Percentiles rank a stretch among this genome's conserved stretches.
Evolutionary conservation across 2,329 filamentous ascomycete species (phyloP).

Genomic region (Colletotrichum sp.): DNA sequence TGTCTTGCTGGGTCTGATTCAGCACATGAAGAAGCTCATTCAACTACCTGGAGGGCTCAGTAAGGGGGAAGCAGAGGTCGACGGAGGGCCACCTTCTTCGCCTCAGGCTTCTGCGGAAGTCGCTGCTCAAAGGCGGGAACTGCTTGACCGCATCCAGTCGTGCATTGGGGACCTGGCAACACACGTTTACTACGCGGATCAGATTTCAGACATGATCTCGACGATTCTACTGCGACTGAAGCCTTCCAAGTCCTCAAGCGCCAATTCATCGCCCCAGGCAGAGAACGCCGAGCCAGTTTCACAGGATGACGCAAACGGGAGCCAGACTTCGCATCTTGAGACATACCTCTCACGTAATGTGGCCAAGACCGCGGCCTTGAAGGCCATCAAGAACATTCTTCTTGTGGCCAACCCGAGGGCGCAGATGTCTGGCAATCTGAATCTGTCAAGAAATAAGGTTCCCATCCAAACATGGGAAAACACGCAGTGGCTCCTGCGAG

Average conservation of each 20-base stretch:
- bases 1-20: conserved; percentile 82
- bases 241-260: conserved; percentile 56
- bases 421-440: conserved; percentile 62
- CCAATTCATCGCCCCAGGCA: conserved; percentile 46
- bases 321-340: conserved; percentile 48
- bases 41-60: conserved; percentile 59
- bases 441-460: conserved; percentile 75
- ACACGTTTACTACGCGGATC: conserved; percentile 96
- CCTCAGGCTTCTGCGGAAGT: conserved; percentile 41
- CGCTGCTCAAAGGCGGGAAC: conserved; percentile 61
- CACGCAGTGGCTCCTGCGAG: conserved; percentile 91
- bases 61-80: conserved; percentile 34
- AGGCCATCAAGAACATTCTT: conserved; percentile 82
- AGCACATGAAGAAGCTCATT: conserved; percentile 80
- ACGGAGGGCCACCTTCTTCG: conserved; percentile 32
- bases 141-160: conserved; percentile 70
- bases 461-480: conserved; percentile 90
- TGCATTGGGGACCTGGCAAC: conserved; percentile 92
- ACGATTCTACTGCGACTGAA: conserved; percentile 81
- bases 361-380: conserved; percentile 71
- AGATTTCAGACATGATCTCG: conserved; percentile 92
- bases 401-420: conserved; percentile 77
- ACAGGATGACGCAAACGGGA: conserved; percentile 32
- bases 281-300: conserved; percentile 50
- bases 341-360: conserved; percentile 58